These are phyloP conservation scores for Petasospora fabianii DNA, from an alignment of 1,139 yeast genomes.

Conservation along the genomic window DNA sequence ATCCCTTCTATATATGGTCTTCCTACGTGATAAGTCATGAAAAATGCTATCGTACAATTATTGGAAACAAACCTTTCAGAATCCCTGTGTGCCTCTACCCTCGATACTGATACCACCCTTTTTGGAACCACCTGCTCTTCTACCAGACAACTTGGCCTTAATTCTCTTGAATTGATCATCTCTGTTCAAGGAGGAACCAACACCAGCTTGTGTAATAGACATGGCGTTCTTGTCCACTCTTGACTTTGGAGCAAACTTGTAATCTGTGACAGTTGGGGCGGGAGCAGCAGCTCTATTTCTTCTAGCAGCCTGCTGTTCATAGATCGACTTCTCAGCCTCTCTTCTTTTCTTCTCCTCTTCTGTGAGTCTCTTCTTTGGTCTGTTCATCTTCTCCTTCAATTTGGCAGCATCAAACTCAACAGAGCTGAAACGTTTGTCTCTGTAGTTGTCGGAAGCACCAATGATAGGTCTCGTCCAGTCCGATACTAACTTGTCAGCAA, in stretches of 20 bases:
- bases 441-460: slow-evolving; percentile 91
- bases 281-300: slow-evolving; percentile 95
- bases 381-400: slow-evolving; percentile 31
- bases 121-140: slow-evolving; percentile 49
- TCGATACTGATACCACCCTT: slow-evolving; percentile 74
- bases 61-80: background rate
- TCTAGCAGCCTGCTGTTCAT: slow-evolving; percentile 90
- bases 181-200: slow-evolving; percentile 47
- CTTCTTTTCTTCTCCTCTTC: slow-evolving; percentile 31
- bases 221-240: slow-evolving; percentile 37
- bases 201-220: slow-evolving; percentile 39
- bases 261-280: slow-evolving; percentile 80
- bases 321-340: slow-evolving; percentile 52
- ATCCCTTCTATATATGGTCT: too few relatives aligned
- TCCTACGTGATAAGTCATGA: background rate
- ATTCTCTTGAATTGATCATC: slow-evolving; percentile 81
- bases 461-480: slow-evolving; percentile 99
- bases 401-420: slow-evolving; percentile 65
- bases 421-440: slow-evolving; percentile 76
- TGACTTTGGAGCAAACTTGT: slow-evolving; percentile 85
- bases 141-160: slow-evolving; percentile 36
- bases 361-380: slow-evolving; percentile 21
- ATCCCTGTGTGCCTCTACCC: slow-evolving; percentile 47
- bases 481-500: slow-evolving; percentile 87
- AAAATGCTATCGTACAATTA: background rate